These are phyloP conservation scores for Epichloe amarillans DNA, from an alignment of 2,329 filamentous ascomycete species.

Conservation along the genomic window DNA sequence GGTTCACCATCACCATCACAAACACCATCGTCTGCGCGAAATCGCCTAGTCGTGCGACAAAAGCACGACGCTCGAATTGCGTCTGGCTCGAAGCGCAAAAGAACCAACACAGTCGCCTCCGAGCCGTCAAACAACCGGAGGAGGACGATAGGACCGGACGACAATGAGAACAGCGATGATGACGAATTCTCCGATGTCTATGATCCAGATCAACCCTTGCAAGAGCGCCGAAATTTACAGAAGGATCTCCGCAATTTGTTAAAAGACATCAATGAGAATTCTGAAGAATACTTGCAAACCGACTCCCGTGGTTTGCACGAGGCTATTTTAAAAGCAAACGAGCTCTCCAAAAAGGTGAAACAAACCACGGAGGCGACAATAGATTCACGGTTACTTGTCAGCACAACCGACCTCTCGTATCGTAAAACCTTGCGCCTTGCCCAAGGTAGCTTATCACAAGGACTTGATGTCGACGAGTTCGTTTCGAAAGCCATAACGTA, in stretches of 20 bases:
- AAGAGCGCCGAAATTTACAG: constrained; percentile 59
- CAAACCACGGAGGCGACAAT: constrained; percentile 86
- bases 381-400: constrained; percentile 76
- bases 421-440: constrained; percentile 65
- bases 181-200: constrained; percentile 36
- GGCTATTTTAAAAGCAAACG: constrained; percentile 53
- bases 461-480: constrained; percentile 83
- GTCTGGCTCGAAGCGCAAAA: constrained; percentile 21
- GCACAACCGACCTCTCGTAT: constrained; percentile 64
- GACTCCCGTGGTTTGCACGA: constrained; percentile 52
- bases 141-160: constrained; percentile 8
- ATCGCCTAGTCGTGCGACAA: constrained; percentile 14
- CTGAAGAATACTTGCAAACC: constrained; percentile 56
- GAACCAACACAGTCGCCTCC: constrained; percentile 12
- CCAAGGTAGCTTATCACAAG: constrained; percentile 57
- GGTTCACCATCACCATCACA: constrained; percentile 10
- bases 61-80: constrained; percentile 10
- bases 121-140: constrained; percentile 11
- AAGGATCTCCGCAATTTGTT: constrained; percentile 55
- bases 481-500: constrained; percentile 80
- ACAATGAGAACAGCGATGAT: constrained; percentile 7
- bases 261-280: constrained; percentile 48
- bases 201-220: constrained; percentile 70
- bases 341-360: constrained; percentile 55
- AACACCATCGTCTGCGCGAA: constrained; percentile 9